These are phyloP conservation scores for Mucor racemosus DNA, from an alignment of 371 early-diverging fungal genomes.

Conservation along the genomic window DNA sequence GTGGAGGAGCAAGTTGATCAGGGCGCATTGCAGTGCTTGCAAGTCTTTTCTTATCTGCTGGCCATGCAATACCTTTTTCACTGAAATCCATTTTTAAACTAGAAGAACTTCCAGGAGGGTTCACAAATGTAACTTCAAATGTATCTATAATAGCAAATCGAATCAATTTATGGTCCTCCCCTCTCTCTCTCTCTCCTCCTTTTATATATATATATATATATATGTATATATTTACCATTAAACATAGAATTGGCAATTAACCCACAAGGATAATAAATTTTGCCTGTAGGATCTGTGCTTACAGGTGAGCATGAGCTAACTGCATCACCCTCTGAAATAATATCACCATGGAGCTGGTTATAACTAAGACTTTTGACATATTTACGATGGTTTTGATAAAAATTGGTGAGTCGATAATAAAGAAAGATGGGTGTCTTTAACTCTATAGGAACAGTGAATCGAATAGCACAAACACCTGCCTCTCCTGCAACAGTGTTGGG, in stretches of 20 bases:
- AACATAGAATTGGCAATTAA: constrained; percentile 93
- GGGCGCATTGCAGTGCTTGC: constrained; percentile 51
- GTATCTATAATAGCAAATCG: constrained; percentile 42
- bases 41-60: constrained; percentile 70
- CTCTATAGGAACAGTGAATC: constrained; percentile 62
- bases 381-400: constrained; percentile 93
- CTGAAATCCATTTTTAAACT: constrained; percentile 47
- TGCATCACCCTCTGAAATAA: constrained; percentile 35
- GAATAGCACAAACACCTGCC: constrained; percentile 63
- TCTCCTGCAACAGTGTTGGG: constrained; percentile 34
- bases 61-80: constrained; percentile 82
- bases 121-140: constrained; percentile 51
- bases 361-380: constrained; percentile 86
- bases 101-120: constrained; percentile 42
- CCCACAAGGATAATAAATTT: constrained; percentile 90
- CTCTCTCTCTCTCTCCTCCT: no score
- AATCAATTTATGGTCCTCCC: not conserved
- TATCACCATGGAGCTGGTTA: constrained; percentile 78
- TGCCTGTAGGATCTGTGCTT: constrained; percentile 31
- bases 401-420: constrained; percentile 89
- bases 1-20: constrained; percentile 62
- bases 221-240: constrained; percentile 64
- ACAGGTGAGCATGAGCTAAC: constrained; percentile 43
- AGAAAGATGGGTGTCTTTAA: constrained; percentile 75
- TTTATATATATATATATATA: no score